Evolutionary conservation across 2,329 filamentous ascomycete species (phyloP).

Genomic region (Fusarium pininemorale): DNA sequence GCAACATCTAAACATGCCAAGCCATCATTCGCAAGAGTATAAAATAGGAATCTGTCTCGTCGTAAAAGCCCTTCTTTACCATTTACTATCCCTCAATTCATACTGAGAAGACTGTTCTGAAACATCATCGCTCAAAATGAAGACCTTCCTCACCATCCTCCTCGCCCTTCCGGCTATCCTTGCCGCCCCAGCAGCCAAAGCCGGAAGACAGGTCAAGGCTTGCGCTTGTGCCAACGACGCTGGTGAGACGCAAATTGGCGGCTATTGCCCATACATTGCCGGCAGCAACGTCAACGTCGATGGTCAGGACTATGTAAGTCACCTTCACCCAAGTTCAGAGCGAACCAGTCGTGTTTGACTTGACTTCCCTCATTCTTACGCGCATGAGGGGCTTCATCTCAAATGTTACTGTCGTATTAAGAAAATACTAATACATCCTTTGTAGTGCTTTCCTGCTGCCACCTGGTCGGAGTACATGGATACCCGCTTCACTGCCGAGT

Average conservation of each 20-base stretch:
- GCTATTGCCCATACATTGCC: not conserved
- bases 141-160: not conserved
- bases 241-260: not conserved
- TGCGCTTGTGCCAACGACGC: not conserved
- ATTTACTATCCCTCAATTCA: fast-evolving
- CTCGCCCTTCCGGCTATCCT: not conserved
- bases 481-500: not conserved
- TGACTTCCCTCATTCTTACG: no score
- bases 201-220: not conserved
- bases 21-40: fast-evolving
- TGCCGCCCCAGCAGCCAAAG: not conserved
- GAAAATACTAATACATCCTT: no score
- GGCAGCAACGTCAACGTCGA: not conserved
- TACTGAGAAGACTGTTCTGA: fast-evolving
- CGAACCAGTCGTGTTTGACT: no score
- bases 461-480: conserved; percentile 1
- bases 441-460: not conserved
- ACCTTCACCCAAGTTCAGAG: no score
- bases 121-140: not conserved
- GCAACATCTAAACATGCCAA: not conserved
- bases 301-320: not conserved
- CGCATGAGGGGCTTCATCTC: no score
- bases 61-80: fast-evolving
- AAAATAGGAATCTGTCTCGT: not conserved
- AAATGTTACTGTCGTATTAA: no score